Conservation (phyloP, 2,329 filamentous ascomycete species). For the Colletotrichum higginsianum region DNA sequence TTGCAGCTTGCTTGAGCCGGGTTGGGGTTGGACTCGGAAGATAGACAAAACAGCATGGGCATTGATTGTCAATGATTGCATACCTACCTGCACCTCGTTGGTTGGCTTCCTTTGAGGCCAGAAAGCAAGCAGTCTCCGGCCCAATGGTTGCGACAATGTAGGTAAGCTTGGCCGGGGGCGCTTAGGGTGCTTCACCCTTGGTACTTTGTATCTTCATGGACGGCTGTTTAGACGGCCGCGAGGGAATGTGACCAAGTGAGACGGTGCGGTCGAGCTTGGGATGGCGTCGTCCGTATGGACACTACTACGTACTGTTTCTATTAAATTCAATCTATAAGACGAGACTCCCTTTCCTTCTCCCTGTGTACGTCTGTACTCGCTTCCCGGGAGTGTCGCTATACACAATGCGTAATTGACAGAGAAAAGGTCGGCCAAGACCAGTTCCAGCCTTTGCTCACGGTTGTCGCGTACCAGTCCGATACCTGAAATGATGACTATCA, state of each 20-base stretch:
- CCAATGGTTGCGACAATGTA: constrained; percentile 33
- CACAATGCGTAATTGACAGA: background rate
- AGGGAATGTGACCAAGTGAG: constrained; percentile 28
- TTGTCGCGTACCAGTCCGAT: background rate
- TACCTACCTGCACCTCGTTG: background rate
- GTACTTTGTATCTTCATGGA: constrained; percentile 11
- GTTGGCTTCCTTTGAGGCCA: background rate
- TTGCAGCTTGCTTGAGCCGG: constrained; percentile 26
- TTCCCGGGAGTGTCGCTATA: background rate
- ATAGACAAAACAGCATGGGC: background rate
- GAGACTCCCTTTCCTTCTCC: constrained; percentile 35
- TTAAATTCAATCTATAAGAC: constrained; percentile 13
- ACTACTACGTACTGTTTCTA: background rate
- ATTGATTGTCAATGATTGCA: constrained; percentile 5
- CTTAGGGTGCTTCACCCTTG: background rate
- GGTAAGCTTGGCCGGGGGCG: constrained; percentile 23
- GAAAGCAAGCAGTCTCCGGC: constrained; percentile 13
- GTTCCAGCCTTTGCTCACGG: background rate
- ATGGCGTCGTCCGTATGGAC: constrained; percentile 4
- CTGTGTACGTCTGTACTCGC: constrained; percentile 2
- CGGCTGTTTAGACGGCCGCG: background rate
- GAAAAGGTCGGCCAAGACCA: background rate
- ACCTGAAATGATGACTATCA: background rate
- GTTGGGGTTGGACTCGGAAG: constrained; percentile 3
- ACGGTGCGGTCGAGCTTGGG: constrained; percentile 1